Evolutionary conservation across 768 basidiomycete species (phyloP), one percentile per base, ranked within the genome.

Genomic region (Rhizopogon roseolus): DNA sequence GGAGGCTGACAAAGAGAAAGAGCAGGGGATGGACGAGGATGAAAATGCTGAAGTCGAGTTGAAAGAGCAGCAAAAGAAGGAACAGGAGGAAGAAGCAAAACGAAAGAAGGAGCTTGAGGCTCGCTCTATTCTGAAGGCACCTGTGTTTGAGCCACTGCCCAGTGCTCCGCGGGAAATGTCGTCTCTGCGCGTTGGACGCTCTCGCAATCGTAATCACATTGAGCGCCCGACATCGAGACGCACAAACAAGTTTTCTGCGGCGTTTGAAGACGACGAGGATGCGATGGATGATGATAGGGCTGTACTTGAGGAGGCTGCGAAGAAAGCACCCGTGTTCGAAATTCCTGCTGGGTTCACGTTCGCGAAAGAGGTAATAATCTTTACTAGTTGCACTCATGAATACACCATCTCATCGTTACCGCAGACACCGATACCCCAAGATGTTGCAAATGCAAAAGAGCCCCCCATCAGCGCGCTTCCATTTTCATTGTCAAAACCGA

Each of bases 341-440:
- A 72, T 84, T 38, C 81, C 86, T 17, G 67, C 73, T 51, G 81
- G 78, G 6, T 90, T 91, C 67, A 81, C 75, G 41, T 90, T 91
- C 60, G 79, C 83, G 5, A 81, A 83, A 60, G 78, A 79, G 58
- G 82, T 82, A 58, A 54, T 37, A 27, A 55, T 17, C 42, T 56
- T 55, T 44, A 36, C 53, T 56, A 57, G 36, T 62, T 10, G 39
- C 13, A 32, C 28, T 52, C 3, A 32, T 38, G 27, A 43, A 39
- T 25, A 17, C 14, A 11, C 13, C 13, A 54, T 53, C 48, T 41
- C 55, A 58, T 19, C 14, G 36, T 48, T 36, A 6, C 10, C 14
- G 32, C 50, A 76, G 76, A 58, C 62, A 8, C 63, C 73, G 9
- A 60, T 78, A 34, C 57, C 73, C 41, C 73, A 74, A 36, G 76